phyloP scores from a whole-genome alignment of 202 grass and related monocot genomes.

The Alloteropsis angusta region DNA sequence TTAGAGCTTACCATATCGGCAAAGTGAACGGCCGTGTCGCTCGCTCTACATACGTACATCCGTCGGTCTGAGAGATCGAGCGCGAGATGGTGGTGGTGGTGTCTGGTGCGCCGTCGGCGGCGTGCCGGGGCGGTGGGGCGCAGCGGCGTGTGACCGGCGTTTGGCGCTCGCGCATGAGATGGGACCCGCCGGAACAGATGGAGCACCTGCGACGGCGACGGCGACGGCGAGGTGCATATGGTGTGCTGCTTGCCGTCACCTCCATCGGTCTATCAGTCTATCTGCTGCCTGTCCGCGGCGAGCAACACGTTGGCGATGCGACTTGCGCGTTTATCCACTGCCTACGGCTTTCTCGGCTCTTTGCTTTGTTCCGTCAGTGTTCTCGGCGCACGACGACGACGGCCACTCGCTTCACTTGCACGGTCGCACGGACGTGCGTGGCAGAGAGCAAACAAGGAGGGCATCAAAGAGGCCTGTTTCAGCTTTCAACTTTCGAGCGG shows the following conservation, averaged over 20 bases:
- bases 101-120: background rate
- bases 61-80: background rate
- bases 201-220: background rate
- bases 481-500: background rate
- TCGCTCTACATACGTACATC: background rate
- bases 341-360: background rate
- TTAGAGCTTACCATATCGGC: background rate
- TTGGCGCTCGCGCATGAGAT: too few relatives aligned
- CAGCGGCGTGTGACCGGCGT: constrained; percentile 5
- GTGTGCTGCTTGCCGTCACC: background rate
- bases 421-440: too few relatives aligned
- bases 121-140: constrained; percentile 6
- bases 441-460: too few relatives aligned
- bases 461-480: background rate
- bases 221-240: background rate
- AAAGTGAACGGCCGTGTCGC: background rate
- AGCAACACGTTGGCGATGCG: background rate
- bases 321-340: background rate
- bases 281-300: background rate
- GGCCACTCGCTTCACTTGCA: background rate
- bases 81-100: background rate
- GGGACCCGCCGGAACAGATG: background rate
- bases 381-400: background rate
- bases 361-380: too few relatives aligned
- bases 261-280: background rate